Evolutionary conservation across 192 early-diverging fungal genomes (phyloP).

Genomic region (Backusella tuberculispora): DNA sequence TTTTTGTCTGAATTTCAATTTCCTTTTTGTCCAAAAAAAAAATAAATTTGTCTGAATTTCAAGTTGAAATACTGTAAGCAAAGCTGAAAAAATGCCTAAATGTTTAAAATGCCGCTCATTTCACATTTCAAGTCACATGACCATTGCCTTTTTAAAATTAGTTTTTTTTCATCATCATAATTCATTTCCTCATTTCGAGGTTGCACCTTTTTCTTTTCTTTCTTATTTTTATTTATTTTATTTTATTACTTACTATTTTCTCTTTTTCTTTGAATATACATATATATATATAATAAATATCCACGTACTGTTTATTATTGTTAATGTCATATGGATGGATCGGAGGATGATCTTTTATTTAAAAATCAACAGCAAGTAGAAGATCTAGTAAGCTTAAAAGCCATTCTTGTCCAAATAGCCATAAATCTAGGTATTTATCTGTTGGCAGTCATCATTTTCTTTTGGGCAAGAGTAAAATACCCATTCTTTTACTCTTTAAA

Average conservation of each 20-base stretch:
- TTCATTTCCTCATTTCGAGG: background rate
- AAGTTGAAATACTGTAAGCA: too few relatives aligned
- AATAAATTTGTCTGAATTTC: too few relatives aligned
- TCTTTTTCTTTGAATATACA: background rate
- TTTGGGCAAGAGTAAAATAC: conserved; percentile 51
- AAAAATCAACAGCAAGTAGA: conserved; percentile 33
- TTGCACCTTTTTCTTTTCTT: background rate
- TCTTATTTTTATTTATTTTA: background rate
- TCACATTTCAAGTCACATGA: background rate
- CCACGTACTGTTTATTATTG: background rate
- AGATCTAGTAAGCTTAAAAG: conserved; percentile 42
- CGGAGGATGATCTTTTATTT: conserved; percentile 23
- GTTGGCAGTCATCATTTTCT: conserved; percentile 57
- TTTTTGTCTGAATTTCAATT: too few relatives aligned
- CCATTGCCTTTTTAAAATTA: background rate
- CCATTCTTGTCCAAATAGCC: conserved; percentile 60
- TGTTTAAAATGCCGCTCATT: too few relatives aligned
- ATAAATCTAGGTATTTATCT: conserved; percentile 60
- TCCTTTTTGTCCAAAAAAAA: too few relatives aligned
- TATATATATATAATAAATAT: background rate
- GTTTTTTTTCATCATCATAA: background rate
- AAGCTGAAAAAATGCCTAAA: too few relatives aligned
- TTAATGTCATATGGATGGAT: conserved; percentile 6
- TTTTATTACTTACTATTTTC: background rate
- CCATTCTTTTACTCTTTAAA: conserved; percentile 51